Base-by-base conservation (phyloP, 2,329 filamentous ascomycete genomes). In the Pseudocercospora fuligena region DNA sequence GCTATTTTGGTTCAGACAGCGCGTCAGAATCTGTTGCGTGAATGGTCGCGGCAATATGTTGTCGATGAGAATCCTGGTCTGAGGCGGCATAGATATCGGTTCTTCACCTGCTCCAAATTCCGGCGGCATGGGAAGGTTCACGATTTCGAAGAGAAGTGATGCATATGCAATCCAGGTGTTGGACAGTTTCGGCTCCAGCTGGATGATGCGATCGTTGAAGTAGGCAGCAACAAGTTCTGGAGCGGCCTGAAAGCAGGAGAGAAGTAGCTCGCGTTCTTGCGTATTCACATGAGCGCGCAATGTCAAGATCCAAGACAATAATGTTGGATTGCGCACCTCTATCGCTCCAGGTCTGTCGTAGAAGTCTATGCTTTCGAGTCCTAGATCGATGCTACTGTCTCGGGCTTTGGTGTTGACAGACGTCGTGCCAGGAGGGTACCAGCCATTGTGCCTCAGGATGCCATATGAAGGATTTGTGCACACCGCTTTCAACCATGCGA, bases 111-210 rank as follows among this genome's bases (percentile, higher is more conserved):
- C 87, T 12, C 93, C 93, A 75, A 94, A 92, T 67, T 86, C 87
- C 27, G 82, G 76, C 1, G 94, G 94, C 1, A 97, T 83, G 1
- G 90, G 88, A 40, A 96, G 82, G 65, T 90, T 87, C 54, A 97
- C 88, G 0, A 90, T 88, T 67, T 91, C 91, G 78, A 96, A 97
- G 5, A 99, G 81, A 69, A 98, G 92, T 0, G 93, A 89, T 0
- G 93, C 93, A 76, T 96, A 97, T 49, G 94, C 94, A 72, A 98
- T 92, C 95, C 95, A 99, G 0, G 93, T 95, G 53, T 93, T 90
- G 2, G 93, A 95, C 5, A 96, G 85, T 76, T 97, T 98, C 0
- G 95, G 94, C 49, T 98, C 94, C 69, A 97, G 93, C 0, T 90
- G 88, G 74, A 98, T 95, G 25, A 90, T 87, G 67, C 87, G 89